Base-by-base conservation (phyloP, 2,329 filamentous ascomycete species). In the Thelonectria rubi region DNA sequence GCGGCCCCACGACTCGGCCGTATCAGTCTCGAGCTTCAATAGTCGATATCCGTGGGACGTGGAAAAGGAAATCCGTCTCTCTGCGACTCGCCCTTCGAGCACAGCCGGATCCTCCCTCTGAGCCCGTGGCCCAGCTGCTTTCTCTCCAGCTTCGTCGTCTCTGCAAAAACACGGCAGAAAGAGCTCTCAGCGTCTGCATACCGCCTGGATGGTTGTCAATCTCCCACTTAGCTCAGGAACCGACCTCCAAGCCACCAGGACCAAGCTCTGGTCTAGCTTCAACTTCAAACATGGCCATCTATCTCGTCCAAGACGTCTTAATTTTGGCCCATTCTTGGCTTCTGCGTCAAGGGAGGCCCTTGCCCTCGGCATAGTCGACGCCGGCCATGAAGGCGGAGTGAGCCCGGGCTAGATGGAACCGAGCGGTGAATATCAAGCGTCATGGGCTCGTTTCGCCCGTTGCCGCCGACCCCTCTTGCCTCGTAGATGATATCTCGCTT, bases 201-300 rank as follows among this genome's bases (percentile, higher is more conserved):
- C 26, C 26, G 26, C 7, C 26, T 8, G 10, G 10, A 30, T 30
- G 8, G 26, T 30, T 30, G 8, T 8, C 15, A 17, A 18, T 20
- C 9, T 20, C 18, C 40, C n/a, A 40, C 32, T 42, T 61, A 53
- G 48, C 53, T 42, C 53, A 61, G 58, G 52, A 34, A 56, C 58
- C 58, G 34, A 52, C 52, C 45, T 52, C 49, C 47, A 51, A 37
- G 48, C 58, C 58, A 56, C 53, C 34, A 26, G 24, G 58, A 18
- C 42, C 53, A 56, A 52, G 58, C 52, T 52, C 37, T 40, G 5
- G 12, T 17, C 14, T 61, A 56, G 53, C 58, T 55, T 56, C 53
- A 40, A 15, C 48, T 52, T 48, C 47, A 56, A 12, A 30, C 40
- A 34, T 9, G 24, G 17, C 26, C 52, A 52, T 17, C 20, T 42